phyloP scores from a whole-genome alignment of 352 stramenopile species.

The Pythium insidiosum region DNA sequence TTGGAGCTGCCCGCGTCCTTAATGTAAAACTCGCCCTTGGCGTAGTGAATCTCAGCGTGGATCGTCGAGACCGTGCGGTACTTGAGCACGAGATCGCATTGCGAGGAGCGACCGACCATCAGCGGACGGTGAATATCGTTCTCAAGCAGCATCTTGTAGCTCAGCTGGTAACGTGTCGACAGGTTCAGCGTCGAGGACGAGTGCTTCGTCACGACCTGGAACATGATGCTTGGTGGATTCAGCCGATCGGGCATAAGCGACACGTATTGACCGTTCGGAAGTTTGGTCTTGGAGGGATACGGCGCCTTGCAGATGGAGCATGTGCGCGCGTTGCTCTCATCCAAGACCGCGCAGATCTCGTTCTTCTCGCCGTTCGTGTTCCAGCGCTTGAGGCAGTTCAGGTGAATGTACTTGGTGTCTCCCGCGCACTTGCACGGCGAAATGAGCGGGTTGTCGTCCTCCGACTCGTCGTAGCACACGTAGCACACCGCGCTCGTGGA shows the following conservation, averaged over 20 bases:
- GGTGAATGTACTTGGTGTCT: conserved; percentile 94
- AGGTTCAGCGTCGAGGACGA: conserved; percentile 78
- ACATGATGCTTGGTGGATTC: conserved; percentile 78
- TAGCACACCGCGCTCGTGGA: conserved; percentile 82
- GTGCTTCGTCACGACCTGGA: conserved; percentile 84
- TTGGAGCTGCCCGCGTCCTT: conserved; percentile 93
- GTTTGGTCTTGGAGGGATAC: conserved; percentile 74
- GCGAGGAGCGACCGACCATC: conserved; percentile 90
- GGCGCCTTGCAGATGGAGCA: conserved; percentile 84
- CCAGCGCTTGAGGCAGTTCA: conserved; percentile 94
- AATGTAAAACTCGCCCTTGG: conserved; percentile 92
- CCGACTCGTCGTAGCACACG: conserved; percentile 82
- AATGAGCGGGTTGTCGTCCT: conserved; percentile 89
- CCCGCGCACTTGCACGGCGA: conserved; percentile 92
- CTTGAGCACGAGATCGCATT: conserved; percentile 93
- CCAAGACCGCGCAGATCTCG: conserved; percentile 80
- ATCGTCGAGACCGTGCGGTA: conserved; percentile 94
- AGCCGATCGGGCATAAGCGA: conserved; percentile 69
- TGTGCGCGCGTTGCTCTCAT: conserved; percentile 77
- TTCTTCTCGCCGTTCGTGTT: conserved; percentile 90
- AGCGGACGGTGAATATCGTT: conserved; percentile 88
- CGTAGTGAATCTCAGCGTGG: conserved; percentile 91
- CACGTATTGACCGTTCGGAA: conserved; percentile 64
- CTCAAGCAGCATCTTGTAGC: conserved; percentile 90
- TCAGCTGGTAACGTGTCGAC: conserved; percentile 81